Evolutionary conservation across 768 basidiomycete species (phyloP), one percentile per base, ranked within the genome.

Genomic region (Cystofilobasidium ferigula): DNA sequence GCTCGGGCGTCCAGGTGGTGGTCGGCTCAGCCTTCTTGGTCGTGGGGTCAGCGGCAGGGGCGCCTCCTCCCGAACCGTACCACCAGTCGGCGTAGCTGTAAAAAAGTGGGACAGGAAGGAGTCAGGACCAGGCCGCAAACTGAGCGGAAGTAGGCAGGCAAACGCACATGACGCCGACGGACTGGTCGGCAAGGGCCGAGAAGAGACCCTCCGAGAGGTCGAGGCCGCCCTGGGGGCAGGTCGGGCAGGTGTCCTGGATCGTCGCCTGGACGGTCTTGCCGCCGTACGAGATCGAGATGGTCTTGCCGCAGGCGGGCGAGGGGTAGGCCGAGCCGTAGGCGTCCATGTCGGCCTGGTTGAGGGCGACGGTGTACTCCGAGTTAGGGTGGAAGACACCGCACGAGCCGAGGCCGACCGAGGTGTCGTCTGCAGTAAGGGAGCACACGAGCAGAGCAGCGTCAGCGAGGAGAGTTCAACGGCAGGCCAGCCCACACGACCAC

Each of bases 191-290:
- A 51, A 66, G 60, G 51, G 59, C 58, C 30, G 59, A 61, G 76
- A 90, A 89, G 56, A 89, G 79, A 61, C 84, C 83, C 18, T 75
- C 71, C 32, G 84, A 84, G 63, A 89, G 78, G 76, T 90, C 88
- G 32, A 89, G 80, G 47, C 82, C 87, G 32, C 79, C 81, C 38
- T 73, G 80, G 30, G 82, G 82, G 73, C 88, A 89, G 24, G 80
- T 81, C 53, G 83, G 82, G 73, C 87, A 88, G 24, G 24, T 34
- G 57, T 64, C 63, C 42, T 48, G 42, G n/a, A 40, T 58, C 9
- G 47, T 40, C 10, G 45, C 57, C 22, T 32, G 20, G n/a, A 56
- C 28, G 30, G 63, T 67, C 60, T 53, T 67, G n/a, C 59, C 51
- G 8, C 65, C 65, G 51, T 67, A 67, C 8, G 65, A 32, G 53